Percentiles rank a stretch among this genome's conserved stretches.
These are phyloP conservation scores for Mortierella sp. DNA, from an alignment of 371 early-diverging fungal genomes.

Conservation along the genomic window DNA sequence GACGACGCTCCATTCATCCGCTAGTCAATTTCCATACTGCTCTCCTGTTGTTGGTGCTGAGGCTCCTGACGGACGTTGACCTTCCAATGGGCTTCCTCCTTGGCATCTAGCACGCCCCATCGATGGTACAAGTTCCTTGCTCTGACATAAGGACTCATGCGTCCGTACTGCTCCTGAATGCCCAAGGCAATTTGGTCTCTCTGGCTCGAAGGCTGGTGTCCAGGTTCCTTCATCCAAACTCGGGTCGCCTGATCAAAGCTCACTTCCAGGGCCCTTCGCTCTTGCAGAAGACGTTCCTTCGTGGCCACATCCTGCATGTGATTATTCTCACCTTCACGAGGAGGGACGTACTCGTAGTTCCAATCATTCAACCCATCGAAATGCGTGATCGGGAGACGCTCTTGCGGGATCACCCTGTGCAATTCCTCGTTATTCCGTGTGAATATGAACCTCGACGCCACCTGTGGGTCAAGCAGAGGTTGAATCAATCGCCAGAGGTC, in stretches of 20 bases:
- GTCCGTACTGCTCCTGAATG: slow-evolving; percentile 39
- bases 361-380: slow-evolving; percentile 54
- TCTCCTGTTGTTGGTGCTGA: no score
- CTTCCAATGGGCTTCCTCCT: slow-evolving; percentile 40
- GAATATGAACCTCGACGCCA: slow-evolving; percentile 87
- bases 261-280: slow-evolving; percentile 27
- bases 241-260: slow-evolving; percentile 38
- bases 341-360: slow-evolving; percentile 53
- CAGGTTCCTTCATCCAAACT: slow-evolving; percentile 35
- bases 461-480: slow-evolving; percentile 90
- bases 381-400: slow-evolving; percentile 38
- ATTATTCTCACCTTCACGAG: slow-evolving; percentile 39
- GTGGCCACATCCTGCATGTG: slow-evolving; percentile 24
- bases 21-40: no score
- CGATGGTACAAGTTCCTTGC: slow-evolving; percentile 53
- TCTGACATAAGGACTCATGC: slow-evolving; percentile 50
- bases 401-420: slow-evolving; percentile 65
- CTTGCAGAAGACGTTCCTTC: slow-evolving; percentile 32
- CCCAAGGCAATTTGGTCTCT: slow-evolving; percentile 35
- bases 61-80: slow-evolving; percentile 29
- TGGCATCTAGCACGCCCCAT: slow-evolving; percentile 39
- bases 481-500: slow-evolving; percentile 83
- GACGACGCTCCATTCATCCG: no score
- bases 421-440: slow-evolving; percentile 69
- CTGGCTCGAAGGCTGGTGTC: slow-evolving; percentile 22